Base-by-base conservation (phyloP, 2,329 filamentous ascomycete genomes). In the Sphaerulina vaccinii region DNA sequence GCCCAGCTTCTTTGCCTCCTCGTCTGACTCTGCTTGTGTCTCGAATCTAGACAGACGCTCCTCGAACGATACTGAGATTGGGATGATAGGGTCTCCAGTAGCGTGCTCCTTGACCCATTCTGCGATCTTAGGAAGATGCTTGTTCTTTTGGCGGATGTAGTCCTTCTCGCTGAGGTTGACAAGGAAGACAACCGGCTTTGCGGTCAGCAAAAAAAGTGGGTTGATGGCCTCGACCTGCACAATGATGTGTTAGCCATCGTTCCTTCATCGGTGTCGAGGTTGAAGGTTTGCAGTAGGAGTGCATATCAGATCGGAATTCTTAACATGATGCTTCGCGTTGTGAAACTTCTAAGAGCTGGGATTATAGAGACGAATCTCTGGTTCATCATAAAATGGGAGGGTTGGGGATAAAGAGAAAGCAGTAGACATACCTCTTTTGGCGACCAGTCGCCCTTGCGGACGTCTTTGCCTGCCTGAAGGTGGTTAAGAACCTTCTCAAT, bases 331-430 rank as follows among this genome's bases (percentile, higher is more conserved):
- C 80, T 87, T 89, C 87, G 84, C 88, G 78, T 81, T 71, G 75
- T 81, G 84, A 88, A 87, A 83, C 83, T 86, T 97, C 92, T 86
- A 96, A 87, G 93, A 99, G 93, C 93, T 99, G 93, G 93, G 93
- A 89, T 95, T 91, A 81, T 90, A 87, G 87, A 91, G 90, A 88
- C 81, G 79, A 81, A 85, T 89, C 90, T 93, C 87, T 96, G 95
- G 87, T 85, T 97, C 93, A 97, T 97, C 93, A 96, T 86, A 71
- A 77, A 83, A 77, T 82, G 57, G 59, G 22, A 18, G 27, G 39
- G 18, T 59, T 49, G 27, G 41, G 56, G 59, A 42, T 58, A 58
- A 65, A 52, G n/a, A n/a, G n/a, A n/a, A n/a, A n/a, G n/a, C n/a
- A n/a, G 55, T 62, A 55, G 51, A 73, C 86, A 75, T 87, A 97